Percentiles rank a stretch among this genome's conserved stretches.
These are phyloP conservation scores for Ophiostoma sp. DNA, from an alignment of 2,329 filamentous ascomycete species.

Conservation along the genomic window DNA sequence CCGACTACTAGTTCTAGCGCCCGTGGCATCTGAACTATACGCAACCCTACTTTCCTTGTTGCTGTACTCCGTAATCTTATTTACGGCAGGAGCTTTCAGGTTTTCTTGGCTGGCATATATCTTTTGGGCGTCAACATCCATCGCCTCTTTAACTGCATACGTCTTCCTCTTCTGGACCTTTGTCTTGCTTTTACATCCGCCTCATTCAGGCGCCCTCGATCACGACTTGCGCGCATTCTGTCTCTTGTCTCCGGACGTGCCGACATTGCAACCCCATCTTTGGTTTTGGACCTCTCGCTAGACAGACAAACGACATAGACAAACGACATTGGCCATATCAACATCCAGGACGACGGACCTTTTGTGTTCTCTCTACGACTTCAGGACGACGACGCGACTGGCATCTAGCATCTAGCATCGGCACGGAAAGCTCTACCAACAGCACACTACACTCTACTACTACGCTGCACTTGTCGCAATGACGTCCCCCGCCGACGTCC, in stretches of 20 bases:
- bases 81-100: neutral
- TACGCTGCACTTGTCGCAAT: neutral
- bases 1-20: slow-evolving; percentile 1
- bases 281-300: neutral
- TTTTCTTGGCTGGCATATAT: slow-evolving; percentile 3
- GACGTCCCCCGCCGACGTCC: slow-evolving; percentile 4
- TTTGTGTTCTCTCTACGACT: too few relatives aligned
- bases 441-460: neutral
- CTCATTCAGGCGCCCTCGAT: too few relatives aligned
- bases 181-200: neutral
- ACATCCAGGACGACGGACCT: neutral
- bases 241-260: slow-evolving; percentile 1
- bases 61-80: slow-evolving; percentile 8
- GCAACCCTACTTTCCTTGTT: neutral
- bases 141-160: neutral
- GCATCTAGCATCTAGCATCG: too few relatives aligned
- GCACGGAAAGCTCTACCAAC: neutral
- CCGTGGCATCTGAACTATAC: neutral
- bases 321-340: neutral
- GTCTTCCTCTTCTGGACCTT: neutral
- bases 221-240: neutral
- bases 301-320: neutral
- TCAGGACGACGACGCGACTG: neutral
- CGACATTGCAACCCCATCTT: neutral
- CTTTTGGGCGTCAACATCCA: neutral